Base-by-base conservation (phyloP, 2,329 filamentous ascomycete genomes). In the Alternaria burnsii region DNA sequence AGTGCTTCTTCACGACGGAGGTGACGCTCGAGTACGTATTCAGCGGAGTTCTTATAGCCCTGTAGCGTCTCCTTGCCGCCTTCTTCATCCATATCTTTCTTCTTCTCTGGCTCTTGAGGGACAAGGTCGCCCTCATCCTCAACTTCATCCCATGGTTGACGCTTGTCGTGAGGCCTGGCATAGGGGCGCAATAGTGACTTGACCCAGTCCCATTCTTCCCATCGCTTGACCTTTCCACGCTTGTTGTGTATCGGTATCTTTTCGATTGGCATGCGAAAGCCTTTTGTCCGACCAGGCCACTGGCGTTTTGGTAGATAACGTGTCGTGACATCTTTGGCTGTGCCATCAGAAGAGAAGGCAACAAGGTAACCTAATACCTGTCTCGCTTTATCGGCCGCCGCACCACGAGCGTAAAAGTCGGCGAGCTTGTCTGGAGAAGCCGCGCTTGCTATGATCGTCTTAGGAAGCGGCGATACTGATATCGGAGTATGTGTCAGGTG, bases 251-350 rank as follows among this genome's bases (percentile, higher is more conserved):
- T 82, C 0, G 93, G 89, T 1, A 97, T 83, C 72, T 94, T 97
- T 69, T 96, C 92, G 2, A 89, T 76, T 0, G 90, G 87, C 74
- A 97, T 86, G 7, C 95, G 87, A 65, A 89, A 86, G 4, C 94
- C 93, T 74, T 97, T 98, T 0, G 94, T 97, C 68, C 93, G 91
- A 4, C 95, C 94, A 0, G 95, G 95, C 75, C 93, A 89, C 54
- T 90, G 85, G 58, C 91, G 91, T 22, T 90, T 88, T 71, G 90
- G 94, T 8, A 99, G 82, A 76, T 99, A 99, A 28, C 95, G 87
- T 11, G 95, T 89, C 0, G 95, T 99, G 16, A 99, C 91, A 75
- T 99, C 95, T 76, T 98, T 98, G 12, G 93, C 94, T 0, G 93
- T 94, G 2, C 92, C 92, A 73, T 98, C 94, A 3, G 87, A 80